Percentiles rank a stretch among this genome's conserved stretches.
Conservation (phyloP, 352 stramenopile species). For the Pythium apleroticum region DNA sequence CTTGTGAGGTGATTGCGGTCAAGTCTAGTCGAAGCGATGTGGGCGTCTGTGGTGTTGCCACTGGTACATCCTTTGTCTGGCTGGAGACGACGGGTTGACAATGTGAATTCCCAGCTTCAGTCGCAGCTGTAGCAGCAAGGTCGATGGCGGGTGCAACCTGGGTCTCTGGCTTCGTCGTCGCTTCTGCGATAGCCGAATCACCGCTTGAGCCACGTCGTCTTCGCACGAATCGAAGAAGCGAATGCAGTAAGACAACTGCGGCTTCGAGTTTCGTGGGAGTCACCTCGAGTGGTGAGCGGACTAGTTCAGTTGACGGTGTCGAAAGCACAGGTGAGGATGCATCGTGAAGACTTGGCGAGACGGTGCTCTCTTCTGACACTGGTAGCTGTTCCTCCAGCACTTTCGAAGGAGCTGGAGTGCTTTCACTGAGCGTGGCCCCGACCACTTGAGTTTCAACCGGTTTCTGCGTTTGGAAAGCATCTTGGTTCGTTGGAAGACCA, state of each 20-base stretch:
- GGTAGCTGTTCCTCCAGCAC: neutral
- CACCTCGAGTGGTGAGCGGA: neutral
- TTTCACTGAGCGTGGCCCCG: neutral
- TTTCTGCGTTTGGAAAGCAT: neutral
- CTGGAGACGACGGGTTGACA: neutral
- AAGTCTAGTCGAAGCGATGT: neutral
- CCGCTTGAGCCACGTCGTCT: neutral
- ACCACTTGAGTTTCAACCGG: neutral
- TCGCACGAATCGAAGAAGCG: neutral
- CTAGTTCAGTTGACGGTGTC: neutral
- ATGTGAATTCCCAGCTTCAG: neutral
- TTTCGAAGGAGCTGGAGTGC: neutral
- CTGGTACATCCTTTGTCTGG: neutral
- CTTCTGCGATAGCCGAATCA: neutral
- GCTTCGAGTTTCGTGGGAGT: neutral
- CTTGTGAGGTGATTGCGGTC: neutral
- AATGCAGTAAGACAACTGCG: neutral
- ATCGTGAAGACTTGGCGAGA: neutral
- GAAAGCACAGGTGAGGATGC: neutral
- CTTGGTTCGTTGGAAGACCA: too few species aligned
- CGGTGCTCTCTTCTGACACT: neutral
- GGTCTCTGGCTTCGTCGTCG: neutral
- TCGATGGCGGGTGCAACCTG: neutral
- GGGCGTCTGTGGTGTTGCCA: neutral
- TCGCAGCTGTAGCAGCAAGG: neutral